Base-by-base conservation (phyloP, 495 filamentous ascomycete species). In the Penicillium odoratum region DNA sequence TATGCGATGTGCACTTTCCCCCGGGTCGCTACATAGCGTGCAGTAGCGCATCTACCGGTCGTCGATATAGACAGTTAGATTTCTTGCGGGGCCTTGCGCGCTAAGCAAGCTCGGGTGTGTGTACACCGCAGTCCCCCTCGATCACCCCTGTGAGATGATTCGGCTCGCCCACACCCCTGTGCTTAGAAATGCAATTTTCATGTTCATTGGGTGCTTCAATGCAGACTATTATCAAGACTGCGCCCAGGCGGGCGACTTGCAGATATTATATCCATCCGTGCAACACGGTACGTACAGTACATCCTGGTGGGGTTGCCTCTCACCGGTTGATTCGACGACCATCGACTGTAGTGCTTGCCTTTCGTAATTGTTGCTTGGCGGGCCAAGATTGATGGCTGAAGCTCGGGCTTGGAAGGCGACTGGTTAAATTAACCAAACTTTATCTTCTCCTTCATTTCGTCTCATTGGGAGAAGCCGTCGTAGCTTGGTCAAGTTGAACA, bases 271-370 rank as follows among this genome's bases (percentile, higher is more conserved):
- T 25, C 34, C 43, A 48, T 26, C 51, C 38, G 51, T 53, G 51
- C 51, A 34, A 53, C 36, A 36, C 8, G 25, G 6, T 26, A 51
- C 40, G 31, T 34, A 31, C 48, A 18, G 47, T 50, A 55, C 50
- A 59, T 55, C 46, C 48, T 52, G 51, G 62, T 56, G 59, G 62
- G 59, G 62, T 49, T 54, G 52, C 52, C 48, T 26, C 40, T 30
- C 50, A 16, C 56, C 26, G 46, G 38, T 48, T 46, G 46, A 52
- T 58, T 47, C 40, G 55, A 55, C 31, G 21, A n/a, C 45, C 33
- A 13, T 48, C 13, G 5, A 15, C 21, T 21, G 21, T 21, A 48
- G 46, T 11, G 26, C 28, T 30, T 46, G 43, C 42, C 42, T 44
- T 18, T 44, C 18, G 42, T 21, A 7, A 7, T 44, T 44, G n/a